Conservation (phyloP, 2,329 filamentous ascomycete species). For the Claviceps africana region DNA sequence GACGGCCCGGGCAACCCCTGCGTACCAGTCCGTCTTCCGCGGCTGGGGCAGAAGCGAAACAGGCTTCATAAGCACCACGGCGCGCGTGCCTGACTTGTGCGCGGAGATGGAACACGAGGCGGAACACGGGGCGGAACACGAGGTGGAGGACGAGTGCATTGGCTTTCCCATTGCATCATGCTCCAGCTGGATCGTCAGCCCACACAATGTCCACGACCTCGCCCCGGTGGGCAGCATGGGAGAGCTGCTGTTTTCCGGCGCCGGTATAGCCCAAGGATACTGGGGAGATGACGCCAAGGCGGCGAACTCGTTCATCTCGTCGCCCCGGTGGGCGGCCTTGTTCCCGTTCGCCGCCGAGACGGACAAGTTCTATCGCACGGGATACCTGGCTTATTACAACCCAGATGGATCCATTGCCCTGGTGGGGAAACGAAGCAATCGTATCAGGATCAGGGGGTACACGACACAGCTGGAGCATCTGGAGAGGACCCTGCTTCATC, state of each 20-base stretch:
- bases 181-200: conserved; percentile 2
- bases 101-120: too few species aligned
- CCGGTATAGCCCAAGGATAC: conserved; percentile 26
- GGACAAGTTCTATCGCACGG: background rate
- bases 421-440: background rate
- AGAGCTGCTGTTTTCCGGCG: conserved; percentile 16
- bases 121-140: too few species aligned
- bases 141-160: background rate
- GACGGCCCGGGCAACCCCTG: background rate
- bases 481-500: background rate
- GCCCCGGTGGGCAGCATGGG: conserved; percentile 17
- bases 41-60: conserved; percentile 1
- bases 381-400: background rate
- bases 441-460: background rate
- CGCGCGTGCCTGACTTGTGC: too few species aligned
- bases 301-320: conserved; percentile 10
- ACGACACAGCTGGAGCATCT: background rate
- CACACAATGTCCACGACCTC: conserved; percentile 6
- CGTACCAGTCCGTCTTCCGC: background rate
- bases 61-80: background rate
- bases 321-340: conserved; percentile 10
- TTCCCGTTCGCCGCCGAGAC: background rate
- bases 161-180: background rate
- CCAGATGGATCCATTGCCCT: background rate
- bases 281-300: conserved; percentile 26